Evolutionary conservation across 2,329 filamentous ascomycete genomes (phyloP).

Genomic region (Elsinoe ampelina): DNA sequence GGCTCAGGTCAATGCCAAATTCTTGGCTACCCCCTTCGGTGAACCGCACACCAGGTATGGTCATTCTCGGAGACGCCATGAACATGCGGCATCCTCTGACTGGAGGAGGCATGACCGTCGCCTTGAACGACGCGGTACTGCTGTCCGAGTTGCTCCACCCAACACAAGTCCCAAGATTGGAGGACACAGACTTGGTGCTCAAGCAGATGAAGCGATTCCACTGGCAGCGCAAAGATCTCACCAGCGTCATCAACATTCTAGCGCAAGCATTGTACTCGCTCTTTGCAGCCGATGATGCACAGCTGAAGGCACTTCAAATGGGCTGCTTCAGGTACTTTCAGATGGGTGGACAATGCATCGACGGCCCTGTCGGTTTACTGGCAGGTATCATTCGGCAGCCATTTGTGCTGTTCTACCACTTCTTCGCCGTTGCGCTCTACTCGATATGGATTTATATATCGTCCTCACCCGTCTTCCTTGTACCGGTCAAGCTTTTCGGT

Average conservation of each 20-base stretch:
- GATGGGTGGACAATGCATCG: slow-evolving; percentile 58
- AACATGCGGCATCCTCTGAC: slow-evolving; percentile 99
- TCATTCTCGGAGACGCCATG: slow-evolving; percentile 86
- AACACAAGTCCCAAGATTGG: slow-evolving; percentile 56
- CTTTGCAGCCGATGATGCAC: slow-evolving; percentile 73
- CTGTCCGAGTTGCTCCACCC: slow-evolving; percentile 67
- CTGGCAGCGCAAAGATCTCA: slow-evolving; percentile 74
- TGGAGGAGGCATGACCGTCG: slow-evolving; percentile 96
- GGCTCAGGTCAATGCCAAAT: slow-evolving; percentile 89
- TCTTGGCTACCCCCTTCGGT: slow-evolving; percentile 78
- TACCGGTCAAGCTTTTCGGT: slow-evolving; percentile 30
- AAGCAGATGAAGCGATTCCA: slow-evolving; percentile 67
- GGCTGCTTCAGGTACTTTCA: slow-evolving; percentile 94
- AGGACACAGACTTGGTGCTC: slow-evolving; percentile 56
- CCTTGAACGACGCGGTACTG: slow-evolving; percentile 81
- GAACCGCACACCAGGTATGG: slow-evolving; percentile 59
- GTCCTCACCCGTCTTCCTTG: slow-evolving; percentile 34
- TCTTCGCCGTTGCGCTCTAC: slow-evolving; percentile 86
- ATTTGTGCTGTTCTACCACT: slow-evolving; percentile 74
- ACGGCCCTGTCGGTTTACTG: slow-evolving; percentile 72
- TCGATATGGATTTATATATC: slow-evolving; percentile 63
- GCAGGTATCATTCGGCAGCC: slow-evolving; percentile 73
- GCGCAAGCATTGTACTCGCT: slow-evolving; percentile 86
- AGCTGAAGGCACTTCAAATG: slow-evolving; percentile 70
- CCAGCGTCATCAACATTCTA: slow-evolving; percentile 92